Evolutionary conservation across 305 asterid species (phyloP).

Genomic region (Fraxinus velutina): DNA sequence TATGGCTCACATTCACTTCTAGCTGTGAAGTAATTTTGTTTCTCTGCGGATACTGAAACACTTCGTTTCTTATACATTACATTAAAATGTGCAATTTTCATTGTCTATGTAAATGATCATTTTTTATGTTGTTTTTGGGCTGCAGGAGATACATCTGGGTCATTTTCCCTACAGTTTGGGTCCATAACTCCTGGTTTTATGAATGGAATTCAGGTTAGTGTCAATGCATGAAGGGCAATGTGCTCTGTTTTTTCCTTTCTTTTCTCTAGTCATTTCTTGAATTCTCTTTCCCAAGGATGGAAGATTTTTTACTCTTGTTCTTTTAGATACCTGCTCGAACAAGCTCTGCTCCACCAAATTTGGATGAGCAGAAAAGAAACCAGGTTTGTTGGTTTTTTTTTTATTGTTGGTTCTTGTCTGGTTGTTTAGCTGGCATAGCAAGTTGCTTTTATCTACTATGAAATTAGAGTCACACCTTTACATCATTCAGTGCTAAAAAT

Average conservation of each 20-base stretch:
- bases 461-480: not conserved
- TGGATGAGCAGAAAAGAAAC: conserved; percentile 83
- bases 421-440: conserved; percentile 15
- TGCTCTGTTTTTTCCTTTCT: not conserved
- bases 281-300: conserved; percentile 14
- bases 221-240: conserved; percentile 9
- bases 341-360: conserved; percentile 94
- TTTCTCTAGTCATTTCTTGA: conserved; percentile 6
- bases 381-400: conserved; percentile 56
- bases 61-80: not conserved
- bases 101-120: conserved; percentile 20
- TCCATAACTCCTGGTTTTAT: conserved; percentile 68
- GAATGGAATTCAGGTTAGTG: conserved; percentile 69
- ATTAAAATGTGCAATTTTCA: not conserved
- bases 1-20: conserved; percentile 24
- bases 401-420: conserved; percentile 11
- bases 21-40: not conserved
- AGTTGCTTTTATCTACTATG: conserved; percentile 2
- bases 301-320: conserved; percentile 11
- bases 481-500: not conserved
- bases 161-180: conserved; percentile 87
- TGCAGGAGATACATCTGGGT: conserved; percentile 60
- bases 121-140: conserved; percentile 24
- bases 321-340: conserved; percentile 83
- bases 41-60: not conserved